These are phyloP conservation scores for Candida alai DNA, from an alignment of 805 yeast species.

Conservation along the genomic window DNA sequence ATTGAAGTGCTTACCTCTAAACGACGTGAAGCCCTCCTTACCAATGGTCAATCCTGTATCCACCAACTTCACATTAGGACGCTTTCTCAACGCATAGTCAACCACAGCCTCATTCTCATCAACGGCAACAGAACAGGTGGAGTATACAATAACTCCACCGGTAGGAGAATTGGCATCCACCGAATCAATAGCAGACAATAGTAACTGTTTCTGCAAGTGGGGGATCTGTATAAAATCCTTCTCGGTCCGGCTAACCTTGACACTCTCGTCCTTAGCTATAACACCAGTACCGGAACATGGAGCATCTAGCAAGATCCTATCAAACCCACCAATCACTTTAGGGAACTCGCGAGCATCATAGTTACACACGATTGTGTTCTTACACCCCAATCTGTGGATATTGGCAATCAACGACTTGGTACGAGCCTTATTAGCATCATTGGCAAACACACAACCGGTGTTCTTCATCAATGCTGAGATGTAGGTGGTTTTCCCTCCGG, in stretches of 20 bases:
- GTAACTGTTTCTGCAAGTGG: slow-evolving; percentile 89
- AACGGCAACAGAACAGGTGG: slow-evolving; percentile 97
- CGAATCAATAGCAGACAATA: slow-evolving; percentile 93
- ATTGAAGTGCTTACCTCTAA: slow-evolving; percentile 88
- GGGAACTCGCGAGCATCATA: slow-evolving; percentile 99
- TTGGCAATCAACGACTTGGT: slow-evolving; percentile 95
- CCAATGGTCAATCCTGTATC: slow-evolving; percentile 92
- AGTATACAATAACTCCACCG: slow-evolving; percentile 93
- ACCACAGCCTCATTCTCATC: slow-evolving; percentile 98
- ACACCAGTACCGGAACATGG: slow-evolving; percentile 99
- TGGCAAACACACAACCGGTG: slow-evolving; percentile 96
- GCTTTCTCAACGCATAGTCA: slow-evolving; percentile 92
- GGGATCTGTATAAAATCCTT: slow-evolving; percentile 96
- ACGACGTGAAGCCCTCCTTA: slow-evolving; percentile 91
- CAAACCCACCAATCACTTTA: slow-evolving; percentile 96
- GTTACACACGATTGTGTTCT: slow-evolving; percentile 93
- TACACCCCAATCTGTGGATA: slow-evolving; percentile 94
- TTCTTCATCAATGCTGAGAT: slow-evolving; percentile 95
- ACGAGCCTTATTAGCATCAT: slow-evolving; percentile 94
- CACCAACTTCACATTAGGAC: slow-evolving; percentile 93
- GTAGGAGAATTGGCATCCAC: slow-evolving; percentile 90
- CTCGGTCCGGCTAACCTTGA: slow-evolving; percentile 89
- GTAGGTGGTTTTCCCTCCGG: slow-evolving; percentile 98
- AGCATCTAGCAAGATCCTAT: slow-evolving; percentile 91
- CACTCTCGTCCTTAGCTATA: slow-evolving; percentile 94